Percentiles rank a stretch among this genome's conserved stretches.
Evolutionary conservation across 2,329 filamentous ascomycete species (phyloP).

Genomic region (Graphilbum fragrans): DNA sequence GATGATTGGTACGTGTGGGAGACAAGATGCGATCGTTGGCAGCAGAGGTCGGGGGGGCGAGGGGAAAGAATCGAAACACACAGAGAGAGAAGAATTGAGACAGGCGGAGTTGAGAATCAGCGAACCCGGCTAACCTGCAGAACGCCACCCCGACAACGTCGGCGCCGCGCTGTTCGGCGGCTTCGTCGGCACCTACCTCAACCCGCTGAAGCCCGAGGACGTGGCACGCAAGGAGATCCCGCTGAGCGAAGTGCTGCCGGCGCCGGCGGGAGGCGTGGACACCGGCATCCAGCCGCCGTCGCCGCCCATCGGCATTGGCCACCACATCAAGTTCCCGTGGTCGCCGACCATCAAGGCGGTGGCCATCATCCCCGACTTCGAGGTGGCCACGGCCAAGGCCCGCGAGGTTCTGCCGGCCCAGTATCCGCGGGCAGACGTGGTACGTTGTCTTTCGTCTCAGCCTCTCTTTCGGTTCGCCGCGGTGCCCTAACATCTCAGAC

Average conservation of each 20-base stretch:
- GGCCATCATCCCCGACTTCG: slow-evolving; percentile 90
- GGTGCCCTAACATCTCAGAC: slow-evolving; percentile 26
- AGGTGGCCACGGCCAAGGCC: slow-evolving; percentile 87
- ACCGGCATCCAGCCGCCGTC: slow-evolving; percentile 77
- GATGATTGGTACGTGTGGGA: slow-evolving; percentile 68
- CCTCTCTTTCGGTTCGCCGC: background rate
- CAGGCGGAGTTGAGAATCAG: no score
- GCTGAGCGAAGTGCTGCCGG: slow-evolving; percentile 81
- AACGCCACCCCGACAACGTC: slow-evolving; percentile 88
- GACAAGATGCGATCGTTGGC: no score
- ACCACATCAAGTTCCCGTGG: slow-evolving; percentile 94
- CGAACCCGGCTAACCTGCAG: slow-evolving; percentile 23
- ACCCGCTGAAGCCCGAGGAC: slow-evolving; percentile 81
- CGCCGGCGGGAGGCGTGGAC: slow-evolving; percentile 81
- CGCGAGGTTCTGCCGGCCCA: slow-evolving; percentile 69
- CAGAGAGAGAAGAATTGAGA: background rate
- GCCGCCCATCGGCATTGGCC: slow-evolving; percentile 85
- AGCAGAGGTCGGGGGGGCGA: background rate
- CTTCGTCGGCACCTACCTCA: slow-evolving; percentile 93
- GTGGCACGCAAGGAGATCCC: slow-evolving; percentile 87
- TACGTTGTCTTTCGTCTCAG: slow-evolving; percentile 28
- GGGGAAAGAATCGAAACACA: background rate
- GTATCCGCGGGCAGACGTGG: slow-evolving; percentile 74
- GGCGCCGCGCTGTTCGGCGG: slow-evolving; percentile 91
- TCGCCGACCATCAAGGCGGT: slow-evolving; percentile 91